Percentiles rank a stretch among this genome's conserved stretches.
phyloP scores from a whole-genome alignment of 2,329 filamentous ascomycete genomes.

The Dactylella cylindrospora region DNA sequence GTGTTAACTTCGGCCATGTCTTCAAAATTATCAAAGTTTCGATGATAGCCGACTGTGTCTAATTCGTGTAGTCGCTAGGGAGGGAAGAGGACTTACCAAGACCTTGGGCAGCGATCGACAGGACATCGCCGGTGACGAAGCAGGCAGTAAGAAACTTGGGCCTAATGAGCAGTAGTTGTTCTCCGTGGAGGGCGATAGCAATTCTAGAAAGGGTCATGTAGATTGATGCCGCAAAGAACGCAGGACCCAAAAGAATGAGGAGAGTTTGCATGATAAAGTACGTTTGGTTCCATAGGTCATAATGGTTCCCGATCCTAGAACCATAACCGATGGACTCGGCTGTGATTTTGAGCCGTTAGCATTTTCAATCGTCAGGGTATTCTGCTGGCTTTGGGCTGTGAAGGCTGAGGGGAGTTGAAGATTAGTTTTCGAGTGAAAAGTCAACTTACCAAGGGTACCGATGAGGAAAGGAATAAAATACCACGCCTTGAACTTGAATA shows the following conservation, averaged over 20 bases:
- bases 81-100: conserved; percentile 1
- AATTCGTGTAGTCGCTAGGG: neutral
- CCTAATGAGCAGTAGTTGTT: conserved; percentile 54
- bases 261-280: no score
- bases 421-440: no score
- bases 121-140: conserved; percentile 60
- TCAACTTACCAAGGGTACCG: no score
- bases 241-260: conserved; percentile 56
- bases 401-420: no score
- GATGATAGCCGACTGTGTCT: neutral
- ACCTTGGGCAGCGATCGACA: conserved; percentile 59
- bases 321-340: no score
- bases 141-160: conserved; percentile 58
- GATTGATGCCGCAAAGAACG: conserved; percentile 57
- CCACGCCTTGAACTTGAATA: no score
- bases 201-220: conserved; percentile 58
- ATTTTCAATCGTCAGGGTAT: no score
- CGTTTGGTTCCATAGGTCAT: no score
- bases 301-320: no score
- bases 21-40: neutral
- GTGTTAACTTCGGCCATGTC: neutral
- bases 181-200: conserved; percentile 50
- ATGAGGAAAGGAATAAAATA: no score
- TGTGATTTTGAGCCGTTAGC: no score
- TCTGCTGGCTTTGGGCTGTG: no score